Conservation (phyloP, 768 basidiomycete species). For the Mrakia gelida region DNA sequence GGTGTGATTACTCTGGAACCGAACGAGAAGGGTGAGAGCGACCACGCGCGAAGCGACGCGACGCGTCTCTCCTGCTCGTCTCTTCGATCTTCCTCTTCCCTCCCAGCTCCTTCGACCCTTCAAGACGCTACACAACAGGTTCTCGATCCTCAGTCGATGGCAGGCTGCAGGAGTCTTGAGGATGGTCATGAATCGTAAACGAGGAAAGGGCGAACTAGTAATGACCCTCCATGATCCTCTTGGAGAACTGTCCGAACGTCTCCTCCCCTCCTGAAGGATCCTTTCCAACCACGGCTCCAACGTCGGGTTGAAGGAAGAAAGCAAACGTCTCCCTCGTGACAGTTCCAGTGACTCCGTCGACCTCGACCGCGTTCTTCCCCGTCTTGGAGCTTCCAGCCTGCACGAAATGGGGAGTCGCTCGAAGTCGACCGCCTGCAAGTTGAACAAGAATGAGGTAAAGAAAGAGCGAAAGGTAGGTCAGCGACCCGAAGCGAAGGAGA, state of each 20-base stretch:
- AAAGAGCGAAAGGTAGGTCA: background rate
- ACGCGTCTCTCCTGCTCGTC: no score
- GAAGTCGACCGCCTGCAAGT: slow-evolving; percentile 56
- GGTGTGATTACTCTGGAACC: no score
- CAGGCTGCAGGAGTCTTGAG: no score
- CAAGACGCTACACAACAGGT: no score
- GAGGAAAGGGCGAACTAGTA: background rate
- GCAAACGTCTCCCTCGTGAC: slow-evolving; percentile 73
- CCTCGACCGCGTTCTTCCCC: slow-evolving; percentile 29
- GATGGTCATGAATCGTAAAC: no score
- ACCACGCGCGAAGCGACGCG: no score
- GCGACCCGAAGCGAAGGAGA: background rate
- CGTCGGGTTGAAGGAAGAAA: slow-evolving; percentile 48
- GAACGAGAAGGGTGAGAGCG: no score
- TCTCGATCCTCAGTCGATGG: no score
- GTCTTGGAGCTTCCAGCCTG: slow-evolving; percentile 28
- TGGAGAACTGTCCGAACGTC: slow-evolving; percentile 88
- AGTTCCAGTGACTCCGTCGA: slow-evolving; percentile 42
- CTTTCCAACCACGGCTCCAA: slow-evolving; percentile 53
- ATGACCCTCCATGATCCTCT: slow-evolving; percentile 57
- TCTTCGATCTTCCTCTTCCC: no score
- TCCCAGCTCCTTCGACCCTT: no score
- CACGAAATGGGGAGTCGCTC: slow-evolving; percentile 58
- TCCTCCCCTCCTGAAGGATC: slow-evolving; percentile 45
- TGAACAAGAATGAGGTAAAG: background rate